Conservation (phyloP, 306 rosid genomes). For the Citrullus mucosospermus region DNA sequence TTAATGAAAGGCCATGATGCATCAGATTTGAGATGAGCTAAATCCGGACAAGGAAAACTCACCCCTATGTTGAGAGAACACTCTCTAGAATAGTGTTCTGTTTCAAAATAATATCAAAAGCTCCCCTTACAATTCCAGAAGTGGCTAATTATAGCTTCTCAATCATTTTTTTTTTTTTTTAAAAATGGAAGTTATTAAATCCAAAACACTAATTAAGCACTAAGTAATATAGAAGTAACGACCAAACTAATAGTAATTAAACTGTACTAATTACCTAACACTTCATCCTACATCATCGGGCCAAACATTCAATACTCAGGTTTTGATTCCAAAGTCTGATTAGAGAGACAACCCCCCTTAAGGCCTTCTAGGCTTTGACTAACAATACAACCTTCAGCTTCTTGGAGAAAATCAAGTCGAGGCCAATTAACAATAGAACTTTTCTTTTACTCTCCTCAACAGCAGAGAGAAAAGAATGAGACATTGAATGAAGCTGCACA, state of each 20-base stretch:
- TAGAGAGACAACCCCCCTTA: not conserved
- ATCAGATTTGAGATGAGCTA: no score
- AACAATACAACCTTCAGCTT: not conserved
- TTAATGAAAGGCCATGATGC: not conserved
- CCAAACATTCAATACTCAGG: not conserved
- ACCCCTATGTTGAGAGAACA: not conserved
- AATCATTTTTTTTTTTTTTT: no score
- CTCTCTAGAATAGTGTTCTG: not conserved
- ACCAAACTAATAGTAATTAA: not conserved
- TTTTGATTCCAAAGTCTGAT: not conserved
- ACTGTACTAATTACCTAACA: no score
- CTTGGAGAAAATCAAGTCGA: not conserved
- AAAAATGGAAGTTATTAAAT: no score
- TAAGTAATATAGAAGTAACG: not conserved
- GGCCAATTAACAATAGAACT: not conserved
- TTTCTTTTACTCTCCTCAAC: not conserved
- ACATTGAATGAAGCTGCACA: not conserved
- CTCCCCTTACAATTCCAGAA: not conserved
- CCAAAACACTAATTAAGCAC: not conserved
- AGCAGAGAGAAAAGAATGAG: not conserved
- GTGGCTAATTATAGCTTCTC: not conserved
- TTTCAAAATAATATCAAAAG: not conserved
- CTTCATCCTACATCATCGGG: no score
- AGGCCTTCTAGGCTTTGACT: not conserved
- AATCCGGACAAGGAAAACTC: not conserved